Evolutionary conservation across 2,329 filamentous ascomycete species (phyloP).

Genomic region (Lachnellula suecica): DNA sequence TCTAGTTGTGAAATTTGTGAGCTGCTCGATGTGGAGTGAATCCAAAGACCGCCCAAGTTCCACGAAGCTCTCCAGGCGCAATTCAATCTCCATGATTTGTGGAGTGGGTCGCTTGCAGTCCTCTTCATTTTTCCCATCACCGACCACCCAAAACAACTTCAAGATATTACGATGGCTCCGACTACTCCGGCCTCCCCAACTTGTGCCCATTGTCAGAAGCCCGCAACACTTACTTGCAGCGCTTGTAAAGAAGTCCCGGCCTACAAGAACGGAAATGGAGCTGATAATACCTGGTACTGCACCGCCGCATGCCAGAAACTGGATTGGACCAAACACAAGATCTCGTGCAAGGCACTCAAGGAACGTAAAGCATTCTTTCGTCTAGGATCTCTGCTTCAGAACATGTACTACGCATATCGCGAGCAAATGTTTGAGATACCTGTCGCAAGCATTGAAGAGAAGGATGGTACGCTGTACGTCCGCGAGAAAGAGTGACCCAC

Average conservation of each 20-base stretch:
- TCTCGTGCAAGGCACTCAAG: not conserved
- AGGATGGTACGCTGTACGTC: not conserved
- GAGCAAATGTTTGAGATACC: not conserved
- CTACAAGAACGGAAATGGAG: not conserved
- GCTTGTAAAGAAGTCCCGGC: not conserved
- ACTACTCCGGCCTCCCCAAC: not conserved
- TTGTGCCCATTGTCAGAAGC: not conserved
- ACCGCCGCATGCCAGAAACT: not conserved
- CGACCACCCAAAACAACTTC: not conserved
- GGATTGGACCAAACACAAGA: not conserved
- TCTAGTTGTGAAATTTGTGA: too few relatives aligned
- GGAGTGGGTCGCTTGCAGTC: too few relatives aligned
- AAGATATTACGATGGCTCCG: not conserved
- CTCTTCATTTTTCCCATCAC: too few relatives aligned
- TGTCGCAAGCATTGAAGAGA: not conserved
- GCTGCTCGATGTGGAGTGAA: too few relatives aligned
- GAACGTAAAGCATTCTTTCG: not conserved
- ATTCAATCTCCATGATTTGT: too few relatives aligned
- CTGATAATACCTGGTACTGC: not conserved
- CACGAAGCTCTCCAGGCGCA: too few relatives aligned
- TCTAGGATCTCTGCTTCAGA: not conserved
- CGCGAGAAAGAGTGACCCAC: not conserved
- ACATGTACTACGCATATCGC: not conserved
- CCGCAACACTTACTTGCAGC: not conserved
- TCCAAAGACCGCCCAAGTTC: too few relatives aligned